Conservation (phyloP, 768 basidiomycete genomes). For the Kwoniella newhampshirensis region DNA sequence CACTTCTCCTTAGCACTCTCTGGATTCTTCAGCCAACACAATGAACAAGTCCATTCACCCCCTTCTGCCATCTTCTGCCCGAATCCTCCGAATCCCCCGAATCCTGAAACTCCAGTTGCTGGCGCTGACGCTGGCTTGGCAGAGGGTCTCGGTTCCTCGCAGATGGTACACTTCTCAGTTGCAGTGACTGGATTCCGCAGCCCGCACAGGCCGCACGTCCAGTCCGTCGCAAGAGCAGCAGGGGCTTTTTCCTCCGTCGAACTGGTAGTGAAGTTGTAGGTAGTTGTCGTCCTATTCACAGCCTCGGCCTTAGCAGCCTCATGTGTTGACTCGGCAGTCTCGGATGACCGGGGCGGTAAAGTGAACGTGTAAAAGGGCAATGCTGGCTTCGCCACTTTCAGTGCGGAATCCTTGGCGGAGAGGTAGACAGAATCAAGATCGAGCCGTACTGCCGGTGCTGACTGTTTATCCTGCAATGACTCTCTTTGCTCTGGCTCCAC, state of each 20-base stretch:
- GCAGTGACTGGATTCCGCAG: conserved; percentile 55
- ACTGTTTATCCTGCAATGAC: neutral
- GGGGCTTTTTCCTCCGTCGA: neutral
- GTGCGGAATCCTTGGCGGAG: conserved; percentile 38
- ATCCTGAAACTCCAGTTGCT: conserved; percentile 56
- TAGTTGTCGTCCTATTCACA: conserved; percentile 1
- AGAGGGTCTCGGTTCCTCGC: conserved; percentile 54
- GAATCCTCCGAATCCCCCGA: neutral
- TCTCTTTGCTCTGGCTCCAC: neutral
- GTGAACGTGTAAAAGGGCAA: conserved; percentile 44
- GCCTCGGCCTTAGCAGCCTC: conserved; percentile 22
- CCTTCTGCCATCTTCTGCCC: neutral
- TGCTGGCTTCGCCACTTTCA: conserved; percentile 31
- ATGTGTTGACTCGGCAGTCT: neutral
- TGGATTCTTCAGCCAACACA: conserved; percentile 59
- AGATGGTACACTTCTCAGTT: conserved; percentile 58
- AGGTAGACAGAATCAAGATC: conserved; percentile 22
- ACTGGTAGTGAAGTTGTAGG: conserved; percentile 16
- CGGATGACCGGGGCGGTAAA: conserved; percentile 7
- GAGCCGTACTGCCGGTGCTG: neutral
- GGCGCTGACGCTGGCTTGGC: conserved; percentile 1
- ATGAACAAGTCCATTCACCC: conserved; percentile 61
- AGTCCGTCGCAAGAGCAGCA: conserved; percentile 44
- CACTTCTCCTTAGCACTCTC: conserved; percentile 57
- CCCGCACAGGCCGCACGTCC: conserved; percentile 64